phyloP scores from a whole-genome alignment of 2,329 filamentous ascomycete genomes.

The Colletotrichum neosansevieriae region DNA sequence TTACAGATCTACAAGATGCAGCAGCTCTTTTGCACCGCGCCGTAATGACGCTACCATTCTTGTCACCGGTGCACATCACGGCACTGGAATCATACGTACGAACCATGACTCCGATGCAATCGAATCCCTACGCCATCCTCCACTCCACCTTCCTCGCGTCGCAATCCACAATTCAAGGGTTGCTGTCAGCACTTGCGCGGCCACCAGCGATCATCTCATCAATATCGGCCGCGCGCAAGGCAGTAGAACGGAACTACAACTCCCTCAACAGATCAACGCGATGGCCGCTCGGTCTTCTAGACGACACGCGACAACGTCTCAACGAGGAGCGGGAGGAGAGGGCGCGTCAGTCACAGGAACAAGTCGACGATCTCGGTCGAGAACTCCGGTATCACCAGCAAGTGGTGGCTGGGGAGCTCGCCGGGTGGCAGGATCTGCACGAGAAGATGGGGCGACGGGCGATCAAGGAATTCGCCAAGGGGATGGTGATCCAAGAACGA shows the following conservation, averaged over 20 bases:
- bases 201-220: slow-evolving; percentile 82
- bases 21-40: slow-evolving; percentile 66
- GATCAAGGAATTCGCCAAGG: slow-evolving; percentile 79
- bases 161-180: slow-evolving; percentile 85
- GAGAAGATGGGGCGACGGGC: slow-evolving; percentile 81
- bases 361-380: slow-evolving; percentile 79
- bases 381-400: slow-evolving; percentile 94
- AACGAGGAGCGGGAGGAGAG: slow-evolving; percentile 88
- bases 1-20: slow-evolving; percentile 76
- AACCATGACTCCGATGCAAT: slow-evolving; percentile 74
- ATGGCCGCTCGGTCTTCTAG: slow-evolving; percentile 85
- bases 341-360: slow-evolving; percentile 75
- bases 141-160: slow-evolving; percentile 82
- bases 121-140: slow-evolving; percentile 78
- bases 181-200: slow-evolving; percentile 82
- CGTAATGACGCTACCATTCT: slow-evolving; percentile 70
- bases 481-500: slow-evolving; percentile 83
- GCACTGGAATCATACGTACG: slow-evolving; percentile 81
- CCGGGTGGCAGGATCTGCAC: slow-evolving; percentile 93
- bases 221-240: slow-evolving; percentile 79
- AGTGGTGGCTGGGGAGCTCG: slow-evolving; percentile 90
- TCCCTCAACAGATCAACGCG: slow-evolving; percentile 80
- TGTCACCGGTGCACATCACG: slow-evolving; percentile 75
- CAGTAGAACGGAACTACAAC: slow-evolving; percentile 80
- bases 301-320: slow-evolving; percentile 86